Evolutionary conservation across 2,329 filamentous ascomycete species (phyloP), one percentile per base, ranked within the genome.

Genomic region (Blastomyces parvus): DNA sequence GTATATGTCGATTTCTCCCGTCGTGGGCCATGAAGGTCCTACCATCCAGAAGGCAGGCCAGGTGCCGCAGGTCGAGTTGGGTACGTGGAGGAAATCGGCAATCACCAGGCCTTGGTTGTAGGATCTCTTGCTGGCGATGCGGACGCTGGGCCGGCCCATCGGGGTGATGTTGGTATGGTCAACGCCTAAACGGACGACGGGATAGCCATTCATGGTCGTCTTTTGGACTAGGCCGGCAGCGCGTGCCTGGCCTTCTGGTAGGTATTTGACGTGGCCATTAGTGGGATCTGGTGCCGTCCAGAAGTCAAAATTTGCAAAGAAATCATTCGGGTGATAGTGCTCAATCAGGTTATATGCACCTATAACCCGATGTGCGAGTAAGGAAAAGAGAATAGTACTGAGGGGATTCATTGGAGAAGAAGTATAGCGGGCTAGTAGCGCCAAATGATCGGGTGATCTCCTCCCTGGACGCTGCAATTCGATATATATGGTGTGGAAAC

Each of bases 21-120:
- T 72, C 1, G 68, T 59, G 1, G 78, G 78, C 78, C 78, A 80
- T 44, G 73, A 67, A 25, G 68, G 66, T 22, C 77, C 77, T 0
- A 77, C 70, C 6, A 77, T 74, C 79, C 79, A 80, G 64, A 79
- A 80, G 8, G 79, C 79, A 1, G 81, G 81, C 81, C 81, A 83
- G 38, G 76, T 79, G 57, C 78, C 81, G 64, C 81, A 83, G 55
- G 76, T 74, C 55, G 73, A 74, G 13, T 74, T 75, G 2, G 80
- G 80, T 74, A 80, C 79, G 66, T 82, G 80, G 3, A 72, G 70
- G 63, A 82, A 75, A 64, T 82, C 80, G 42, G 77, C 73, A 61
- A 82, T 74, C 60, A 81, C 74, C 33, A 82, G 69, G 1, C 78
- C 79, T 53, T 79, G 70, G 53, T 79, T 76, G 64, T 77, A 81